These are phyloP conservation scores for Hippophae gyantsensis DNA, from an alignment of 306 rosid genomes.

Conservation along the genomic window DNA sequence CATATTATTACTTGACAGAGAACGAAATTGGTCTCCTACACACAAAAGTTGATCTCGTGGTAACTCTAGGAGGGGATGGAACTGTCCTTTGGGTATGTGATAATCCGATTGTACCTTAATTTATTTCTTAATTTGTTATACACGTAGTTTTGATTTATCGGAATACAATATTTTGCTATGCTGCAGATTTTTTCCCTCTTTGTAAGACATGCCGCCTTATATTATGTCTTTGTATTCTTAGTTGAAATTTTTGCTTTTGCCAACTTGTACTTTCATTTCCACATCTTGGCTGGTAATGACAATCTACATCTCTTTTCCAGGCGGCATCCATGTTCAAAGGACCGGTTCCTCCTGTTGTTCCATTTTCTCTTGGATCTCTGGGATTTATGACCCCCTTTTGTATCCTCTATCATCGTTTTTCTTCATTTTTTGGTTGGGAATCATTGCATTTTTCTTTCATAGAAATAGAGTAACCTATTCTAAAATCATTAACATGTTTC, in stretches of 20 bases:
- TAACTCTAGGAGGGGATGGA: constrained; percentile 97
- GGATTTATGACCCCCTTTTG: constrained; percentile 97
- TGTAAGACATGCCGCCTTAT: no score
- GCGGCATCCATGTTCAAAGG: constrained; percentile 98
- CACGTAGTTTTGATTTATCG: no score
- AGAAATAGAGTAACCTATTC: no score
- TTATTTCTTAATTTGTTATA: not conserved
- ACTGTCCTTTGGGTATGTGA: constrained; percentile 89
- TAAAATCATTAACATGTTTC: not conserved
- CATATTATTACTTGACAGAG: constrained; percentile 35
- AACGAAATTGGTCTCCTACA: constrained; percentile 57
- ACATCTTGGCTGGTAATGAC: not conserved
- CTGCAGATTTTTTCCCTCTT: no score
- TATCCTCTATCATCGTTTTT: constrained; percentile 45
- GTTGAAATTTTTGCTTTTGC: no score
- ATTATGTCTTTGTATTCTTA: no score
- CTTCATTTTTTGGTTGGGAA: no score
- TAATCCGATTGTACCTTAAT: constrained; percentile 12
- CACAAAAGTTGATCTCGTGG: constrained; percentile 80
- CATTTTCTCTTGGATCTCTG: constrained; percentile 90
- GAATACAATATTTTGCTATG: no score
- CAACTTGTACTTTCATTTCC: not conserved
- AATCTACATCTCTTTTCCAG: constrained; percentile 43
- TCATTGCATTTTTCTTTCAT: no score
- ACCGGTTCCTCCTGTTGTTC: constrained; percentile 92